Percentiles rank a stretch among this genome's conserved stretches.
phyloP scores from a whole-genome alignment of 345 rosid species.

The Gossypium mustelinum region DNA sequence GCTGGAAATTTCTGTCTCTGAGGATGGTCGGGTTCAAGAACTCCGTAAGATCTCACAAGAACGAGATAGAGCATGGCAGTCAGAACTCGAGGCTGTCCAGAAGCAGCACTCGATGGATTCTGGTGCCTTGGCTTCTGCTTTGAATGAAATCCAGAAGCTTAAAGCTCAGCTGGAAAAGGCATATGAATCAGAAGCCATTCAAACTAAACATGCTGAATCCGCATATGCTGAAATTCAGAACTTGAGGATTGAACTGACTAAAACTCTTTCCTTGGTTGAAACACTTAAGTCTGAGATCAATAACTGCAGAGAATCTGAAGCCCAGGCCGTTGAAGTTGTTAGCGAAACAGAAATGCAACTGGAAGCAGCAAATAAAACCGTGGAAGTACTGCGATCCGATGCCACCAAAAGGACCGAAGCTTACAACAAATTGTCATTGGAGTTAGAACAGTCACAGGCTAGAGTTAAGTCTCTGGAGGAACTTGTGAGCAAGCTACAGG shows the following conservation, averaged over 20 bases:
- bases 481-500: slow-evolving; percentile 54
- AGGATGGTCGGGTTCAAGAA: slow-evolving; percentile 73
- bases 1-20: slow-evolving; percentile 67
- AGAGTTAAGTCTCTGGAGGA: slow-evolving; percentile 58
- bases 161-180: slow-evolving; percentile 65
- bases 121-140: slow-evolving; percentile 66
- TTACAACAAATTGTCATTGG: slow-evolving; percentile 44
- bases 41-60: slow-evolving; percentile 81
- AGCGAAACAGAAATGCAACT: slow-evolving; percentile 53
- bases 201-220: slow-evolving; percentile 52
- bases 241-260: slow-evolving; percentile 64
- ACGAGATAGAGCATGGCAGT: slow-evolving; percentile 89
- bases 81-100: slow-evolving; percentile 94
- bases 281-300: slow-evolving; percentile 51
- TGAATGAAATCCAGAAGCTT: slow-evolving; percentile 89
- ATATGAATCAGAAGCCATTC: slow-evolving; percentile 61
- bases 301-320: slow-evolving; percentile 73
- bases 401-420: slow-evolving; percentile 58
- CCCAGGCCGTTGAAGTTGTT: slow-evolving; percentile 56
- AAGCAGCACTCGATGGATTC: slow-evolving; percentile 82
- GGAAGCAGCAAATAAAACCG: slow-evolving; percentile 57
- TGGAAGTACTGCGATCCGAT: slow-evolving; percentile 57
- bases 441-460: slow-evolving; percentile 67
- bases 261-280: slow-evolving; percentile 65
- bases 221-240: slow-evolving; percentile 54